These are phyloP conservation scores for Thuja plicata DNA, from an alignment of 83 land plant species.

Conservation along the genomic window DNA sequence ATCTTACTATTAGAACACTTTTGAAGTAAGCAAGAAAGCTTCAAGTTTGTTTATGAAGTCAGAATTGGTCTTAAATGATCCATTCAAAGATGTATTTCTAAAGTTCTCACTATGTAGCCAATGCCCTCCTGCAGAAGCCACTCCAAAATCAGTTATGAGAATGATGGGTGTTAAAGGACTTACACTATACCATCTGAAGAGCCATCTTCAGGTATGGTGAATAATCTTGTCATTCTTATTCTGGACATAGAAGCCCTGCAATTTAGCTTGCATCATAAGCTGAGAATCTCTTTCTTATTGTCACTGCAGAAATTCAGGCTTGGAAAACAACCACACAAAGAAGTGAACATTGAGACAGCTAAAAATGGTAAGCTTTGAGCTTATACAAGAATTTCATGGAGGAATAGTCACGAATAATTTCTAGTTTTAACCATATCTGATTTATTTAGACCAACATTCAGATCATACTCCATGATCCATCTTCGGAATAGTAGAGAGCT, in stretches of 20 bases:
- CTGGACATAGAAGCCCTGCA: neutral
- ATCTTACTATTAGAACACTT: neutral
- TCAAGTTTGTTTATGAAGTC: neutral
- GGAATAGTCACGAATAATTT: neutral
- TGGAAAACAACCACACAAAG: conserved; percentile 39
- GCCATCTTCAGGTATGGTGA: conserved; percentile 60
- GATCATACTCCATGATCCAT: too few relatives aligned
- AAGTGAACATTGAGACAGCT: conserved; percentile 9
- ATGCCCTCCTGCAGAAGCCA: conserved; percentile 51
- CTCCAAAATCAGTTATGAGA: conserved; percentile 72
- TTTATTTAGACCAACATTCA: too few relatives aligned
- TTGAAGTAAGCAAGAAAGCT: neutral
- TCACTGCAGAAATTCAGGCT: conserved; percentile 49
- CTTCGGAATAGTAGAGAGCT: too few relatives aligned
- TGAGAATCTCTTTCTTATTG: neutral
- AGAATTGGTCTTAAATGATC: neutral
- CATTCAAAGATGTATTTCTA: neutral
- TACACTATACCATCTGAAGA: conserved; percentile 74
- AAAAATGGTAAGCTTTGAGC: neutral
- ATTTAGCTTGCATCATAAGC: neutral
- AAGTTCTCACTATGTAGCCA: neutral
- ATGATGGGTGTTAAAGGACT: conserved; percentile 71
- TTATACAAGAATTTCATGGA: neutral
- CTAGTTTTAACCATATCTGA: too few relatives aligned
- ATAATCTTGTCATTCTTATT: neutral